Evolutionary conservation across 768 basidiomycete genomes (phyloP).

Genomic region (Gymnopilus dilepis): DNA sequence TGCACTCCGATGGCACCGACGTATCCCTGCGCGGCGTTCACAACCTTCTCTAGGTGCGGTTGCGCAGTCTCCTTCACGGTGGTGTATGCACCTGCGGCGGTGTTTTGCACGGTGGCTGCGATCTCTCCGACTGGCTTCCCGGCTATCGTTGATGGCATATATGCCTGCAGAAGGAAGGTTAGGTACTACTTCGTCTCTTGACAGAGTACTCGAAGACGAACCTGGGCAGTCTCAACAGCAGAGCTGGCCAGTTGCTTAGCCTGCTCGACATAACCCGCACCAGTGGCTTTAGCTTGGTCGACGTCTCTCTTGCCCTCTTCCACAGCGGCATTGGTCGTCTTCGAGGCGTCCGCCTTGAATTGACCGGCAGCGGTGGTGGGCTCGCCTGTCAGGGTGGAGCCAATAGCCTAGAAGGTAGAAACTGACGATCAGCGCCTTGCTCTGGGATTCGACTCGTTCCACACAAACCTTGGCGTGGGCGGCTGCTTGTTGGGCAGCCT

Average conservation of each 20-base stretch:
- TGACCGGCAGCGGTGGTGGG: slow-evolving; percentile 40
- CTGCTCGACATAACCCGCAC: slow-evolving; percentile 57
- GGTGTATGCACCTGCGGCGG: slow-evolving; percentile 4
- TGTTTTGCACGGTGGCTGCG: slow-evolving; percentile 17
- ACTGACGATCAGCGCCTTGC: not conserved
- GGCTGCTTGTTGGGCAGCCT: slow-evolving; percentile 54
- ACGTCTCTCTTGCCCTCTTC: slow-evolving; percentile 60
- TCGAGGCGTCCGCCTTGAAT: slow-evolving; percentile 38
- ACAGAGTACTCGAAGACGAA: slow-evolving; percentile 9
- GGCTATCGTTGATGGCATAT: slow-evolving; percentile 34
- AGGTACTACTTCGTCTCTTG: not conserved
- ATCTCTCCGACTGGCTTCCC: slow-evolving; percentile 24
- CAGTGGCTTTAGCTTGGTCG: slow-evolving; percentile 47
- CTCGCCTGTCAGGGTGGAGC: slow-evolving; percentile 39
- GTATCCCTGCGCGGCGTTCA: slow-evolving; percentile 38
- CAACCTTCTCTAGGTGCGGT: slow-evolving; percentile 47
- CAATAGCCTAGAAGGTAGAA: slow-evolving; percentile 32
- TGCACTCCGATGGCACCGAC: slow-evolving; percentile 28
- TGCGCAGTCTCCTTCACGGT: slow-evolving; percentile 39
- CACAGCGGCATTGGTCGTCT: slow-evolving; percentile 57
- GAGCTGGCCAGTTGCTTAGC: slow-evolving; percentile 51
- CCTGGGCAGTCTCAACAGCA: slow-evolving; percentile 32
- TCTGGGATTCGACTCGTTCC: not conserved
- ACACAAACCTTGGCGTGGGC: slow-evolving; percentile 52
- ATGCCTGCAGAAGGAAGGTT: slow-evolving; percentile 22